A percentile compares a stretch with the other conserved stretches of the same genome.
These are phyloP conservation scores for Echinosophora koreensis DNA, from an alignment of 306 rosid species.

Conservation along the genomic window DNA sequence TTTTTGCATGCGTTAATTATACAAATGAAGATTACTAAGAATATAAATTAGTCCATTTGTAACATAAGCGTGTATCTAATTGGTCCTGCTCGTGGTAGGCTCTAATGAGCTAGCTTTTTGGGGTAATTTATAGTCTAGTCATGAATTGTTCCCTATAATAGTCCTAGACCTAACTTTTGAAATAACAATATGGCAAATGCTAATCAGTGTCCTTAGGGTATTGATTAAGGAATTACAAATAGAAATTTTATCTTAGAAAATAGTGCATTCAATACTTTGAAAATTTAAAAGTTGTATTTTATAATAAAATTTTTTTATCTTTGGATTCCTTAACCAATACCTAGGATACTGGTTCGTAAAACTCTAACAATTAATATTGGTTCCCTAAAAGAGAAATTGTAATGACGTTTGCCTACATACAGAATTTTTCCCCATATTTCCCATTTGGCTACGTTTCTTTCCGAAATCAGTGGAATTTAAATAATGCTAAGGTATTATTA, in stretches of 20 bases:
- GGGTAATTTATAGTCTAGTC: neutral
- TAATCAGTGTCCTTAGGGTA: too few relatives aligned
- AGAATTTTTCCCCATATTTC: neutral
- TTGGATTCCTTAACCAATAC: too few relatives aligned
- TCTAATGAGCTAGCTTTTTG: neutral
- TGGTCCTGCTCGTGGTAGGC: too few relatives aligned
- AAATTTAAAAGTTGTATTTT: too few relatives aligned
- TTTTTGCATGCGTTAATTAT: too few relatives aligned
- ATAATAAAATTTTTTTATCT: too few relatives aligned
- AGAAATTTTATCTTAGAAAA: too few relatives aligned
- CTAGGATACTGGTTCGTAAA: too few relatives aligned
- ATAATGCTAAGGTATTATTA: slow-evolving; percentile 12
- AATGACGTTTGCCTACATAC: slow-evolving; percentile 22
- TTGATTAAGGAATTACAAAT: too few relatives aligned
- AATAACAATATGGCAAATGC: neutral
- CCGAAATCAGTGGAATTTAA: neutral
- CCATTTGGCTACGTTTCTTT: slow-evolving; percentile 12
- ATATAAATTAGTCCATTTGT: neutral
- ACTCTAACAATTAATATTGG: neutral
- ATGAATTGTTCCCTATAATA: neutral
- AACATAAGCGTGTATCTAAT: neutral
- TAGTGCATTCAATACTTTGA: too few relatives aligned
- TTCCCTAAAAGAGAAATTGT: slow-evolving; percentile 25
- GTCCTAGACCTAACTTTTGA: slow-evolving; percentile 27
- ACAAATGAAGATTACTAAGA: too few relatives aligned